Evolutionary conservation across 176 grass and related monocot species (phyloP).

Genomic region (Bothriochloa decipiens): DNA sequence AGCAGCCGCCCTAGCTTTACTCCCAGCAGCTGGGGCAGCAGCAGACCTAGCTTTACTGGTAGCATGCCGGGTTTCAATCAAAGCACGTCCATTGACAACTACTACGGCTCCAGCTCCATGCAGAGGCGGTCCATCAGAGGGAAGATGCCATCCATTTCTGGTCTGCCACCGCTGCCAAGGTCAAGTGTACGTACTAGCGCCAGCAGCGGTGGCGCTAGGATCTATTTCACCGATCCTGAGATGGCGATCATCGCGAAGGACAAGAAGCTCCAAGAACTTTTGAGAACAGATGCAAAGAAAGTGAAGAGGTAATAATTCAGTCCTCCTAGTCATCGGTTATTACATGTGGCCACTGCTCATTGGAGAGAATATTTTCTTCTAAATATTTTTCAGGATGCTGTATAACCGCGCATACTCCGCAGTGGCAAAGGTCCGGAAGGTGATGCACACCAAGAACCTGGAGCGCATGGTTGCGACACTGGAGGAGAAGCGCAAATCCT

Average conservation of each 20-base stretch:
- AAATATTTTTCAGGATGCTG: not conserved
- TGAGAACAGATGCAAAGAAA: not conserved
- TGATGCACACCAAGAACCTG: not conserved
- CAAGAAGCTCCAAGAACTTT: not conserved
- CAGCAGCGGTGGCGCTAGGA: accelerated
- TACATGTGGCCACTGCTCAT: not conserved
- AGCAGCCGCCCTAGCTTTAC: not conserved
- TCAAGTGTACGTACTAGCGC: not conserved
- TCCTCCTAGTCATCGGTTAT: not conserved
- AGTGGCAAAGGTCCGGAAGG: not conserved
- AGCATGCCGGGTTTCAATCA: not conserved
- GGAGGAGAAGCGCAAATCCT: not conserved
- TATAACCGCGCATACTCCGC: not conserved
- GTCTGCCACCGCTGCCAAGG: not conserved
- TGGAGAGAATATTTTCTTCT: not conserved
- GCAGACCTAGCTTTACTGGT: not conserved
- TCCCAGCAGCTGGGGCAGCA: not conserved
- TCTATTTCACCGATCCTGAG: not conserved
- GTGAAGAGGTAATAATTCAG: constrained; percentile 2
- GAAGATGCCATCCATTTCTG: not conserved
- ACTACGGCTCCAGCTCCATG: not conserved
- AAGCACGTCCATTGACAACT: not conserved
- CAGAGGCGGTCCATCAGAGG: not conserved
- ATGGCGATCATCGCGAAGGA: not conserved
- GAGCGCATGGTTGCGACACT: not conserved